Conservation (phyloP, 2,329 filamentous ascomycete genomes). For the Colletotrichum viniferum region DNA sequence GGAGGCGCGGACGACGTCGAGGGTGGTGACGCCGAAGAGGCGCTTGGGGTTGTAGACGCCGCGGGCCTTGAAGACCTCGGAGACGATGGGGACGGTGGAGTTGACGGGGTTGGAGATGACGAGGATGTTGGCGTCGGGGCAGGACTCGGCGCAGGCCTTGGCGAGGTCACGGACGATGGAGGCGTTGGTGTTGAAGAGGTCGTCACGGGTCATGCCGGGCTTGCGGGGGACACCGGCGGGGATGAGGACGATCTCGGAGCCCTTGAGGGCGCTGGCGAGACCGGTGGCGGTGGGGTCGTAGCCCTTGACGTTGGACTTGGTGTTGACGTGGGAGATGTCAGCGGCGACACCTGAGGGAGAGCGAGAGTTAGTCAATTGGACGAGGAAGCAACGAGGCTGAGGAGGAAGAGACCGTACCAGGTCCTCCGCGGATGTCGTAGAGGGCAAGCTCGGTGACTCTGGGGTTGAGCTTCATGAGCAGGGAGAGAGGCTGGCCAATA, state of each 20-base stretch:
- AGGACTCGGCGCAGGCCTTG: conserved; percentile 88
- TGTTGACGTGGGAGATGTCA: conserved; percentile 99
- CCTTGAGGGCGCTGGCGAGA: conserved; percentile 81
- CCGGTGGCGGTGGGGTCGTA: conserved; percentile 80
- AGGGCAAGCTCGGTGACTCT: conserved; percentile 91
- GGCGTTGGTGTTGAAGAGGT: conserved; percentile 99
- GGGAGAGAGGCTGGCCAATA: conserved; percentile 97
- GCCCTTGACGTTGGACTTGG: conserved; percentile 91
- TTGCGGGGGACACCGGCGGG: conserved; percentile 98
- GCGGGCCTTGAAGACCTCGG: conserved; percentile 93
- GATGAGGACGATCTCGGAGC: conserved; percentile 92
- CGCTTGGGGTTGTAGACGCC: conserved; percentile 99
- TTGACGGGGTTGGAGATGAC: conserved; percentile 99
- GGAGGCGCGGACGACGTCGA: conserved; percentile 96
- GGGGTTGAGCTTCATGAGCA: conserved; percentile 98
- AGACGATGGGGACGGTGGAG: conserved; percentile 97
- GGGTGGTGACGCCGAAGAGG: conserved; percentile 98
- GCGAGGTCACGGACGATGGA: conserved; percentile 98
- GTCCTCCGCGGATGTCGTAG: conserved; percentile 95
- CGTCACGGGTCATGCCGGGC: conserved; percentile 99
- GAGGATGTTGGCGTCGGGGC: conserved; percentile 92
- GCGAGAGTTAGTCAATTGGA: conserved; percentile 26
- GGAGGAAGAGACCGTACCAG: conserved; percentile 65
- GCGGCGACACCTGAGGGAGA: conserved; percentile 82
- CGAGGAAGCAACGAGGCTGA: not conserved